Conservation (phyloP, 2,329 filamentous ascomycete genomes). For the Chrysoporthe cubensis region DNA sequence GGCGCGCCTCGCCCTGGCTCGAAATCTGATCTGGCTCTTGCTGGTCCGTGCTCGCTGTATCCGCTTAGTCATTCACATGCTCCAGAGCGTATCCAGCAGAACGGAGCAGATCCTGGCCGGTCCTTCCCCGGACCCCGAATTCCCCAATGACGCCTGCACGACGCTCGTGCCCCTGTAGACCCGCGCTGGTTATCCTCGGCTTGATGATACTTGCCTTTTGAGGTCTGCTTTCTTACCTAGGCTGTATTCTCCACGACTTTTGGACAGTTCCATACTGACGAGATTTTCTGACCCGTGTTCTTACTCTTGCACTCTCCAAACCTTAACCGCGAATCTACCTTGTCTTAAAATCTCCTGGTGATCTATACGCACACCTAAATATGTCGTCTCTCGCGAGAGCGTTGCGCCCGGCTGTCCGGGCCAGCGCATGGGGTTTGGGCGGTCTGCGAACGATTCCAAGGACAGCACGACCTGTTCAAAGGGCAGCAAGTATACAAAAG, state of each 20-base stretch:
- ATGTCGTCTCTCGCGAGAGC: slow-evolving; percentile 57
- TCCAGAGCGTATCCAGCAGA: background rate
- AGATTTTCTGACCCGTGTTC: background rate
- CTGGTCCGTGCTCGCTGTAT: slow-evolving; percentile 15
- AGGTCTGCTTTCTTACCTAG: slow-evolving; percentile 21
- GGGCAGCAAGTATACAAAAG: slow-evolving; percentile 35
- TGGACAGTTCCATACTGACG: background rate
- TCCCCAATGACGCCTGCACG: slow-evolving; percentile 24
- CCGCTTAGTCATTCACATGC: slow-evolving; percentile 29
- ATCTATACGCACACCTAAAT: slow-evolving; percentile 17
- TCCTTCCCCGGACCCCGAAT: slow-evolving; percentile 23
- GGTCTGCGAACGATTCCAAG: slow-evolving; percentile 37
- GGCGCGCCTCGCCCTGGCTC: slow-evolving; percentile 2
- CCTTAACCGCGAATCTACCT: too few species aligned
- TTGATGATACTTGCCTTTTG: slow-evolving; percentile 27
- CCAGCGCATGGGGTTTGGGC: slow-evolving; percentile 43
- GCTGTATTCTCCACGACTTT: slow-evolving; percentile 4
- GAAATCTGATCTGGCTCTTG: slow-evolving; percentile 21
- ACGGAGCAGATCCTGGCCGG: slow-evolving; percentile 10
- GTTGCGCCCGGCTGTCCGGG: slow-evolving; percentile 55
- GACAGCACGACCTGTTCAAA: slow-evolving; percentile 30
- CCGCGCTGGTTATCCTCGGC: slow-evolving; percentile 37
- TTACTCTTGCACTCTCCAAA: background rate
- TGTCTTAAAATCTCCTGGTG: background rate
- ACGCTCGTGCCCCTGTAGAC: slow-evolving; percentile 12